Conservation (phyloP, 2,329 filamentous ascomycete genomes). For the Sclerotinia minor region DNA sequence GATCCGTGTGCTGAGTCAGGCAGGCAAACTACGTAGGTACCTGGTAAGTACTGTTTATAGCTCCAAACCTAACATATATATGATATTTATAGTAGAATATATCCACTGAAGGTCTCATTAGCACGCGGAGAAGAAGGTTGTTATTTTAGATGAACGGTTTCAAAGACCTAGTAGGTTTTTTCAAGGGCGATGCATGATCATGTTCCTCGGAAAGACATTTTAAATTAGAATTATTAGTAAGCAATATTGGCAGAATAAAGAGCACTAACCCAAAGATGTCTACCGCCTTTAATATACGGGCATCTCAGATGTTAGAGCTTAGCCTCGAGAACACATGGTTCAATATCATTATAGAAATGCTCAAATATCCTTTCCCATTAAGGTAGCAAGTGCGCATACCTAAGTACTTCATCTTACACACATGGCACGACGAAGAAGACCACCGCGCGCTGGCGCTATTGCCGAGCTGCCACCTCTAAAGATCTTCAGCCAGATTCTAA, state of each 20-base stretch:
- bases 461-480: constrained; percentile 66
- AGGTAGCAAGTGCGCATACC: constrained; percentile 20
- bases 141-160: not conserved
- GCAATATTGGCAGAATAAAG: not conserved
- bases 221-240: constrained; percentile 12
- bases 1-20: constrained; percentile 22
- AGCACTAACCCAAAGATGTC: not conserved
- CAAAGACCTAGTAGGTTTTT: not conserved
- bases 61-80: constrained; percentile 2
- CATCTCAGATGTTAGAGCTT: constrained; percentile 3
- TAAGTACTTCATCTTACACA: constrained; percentile 6
- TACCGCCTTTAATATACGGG: constrained; percentile 16
- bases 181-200: not conserved
- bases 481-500: constrained; percentile 65
- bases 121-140: not conserved
- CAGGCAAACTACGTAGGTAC: constrained; percentile 15
- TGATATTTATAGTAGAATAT: not conserved
- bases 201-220: not conserved
- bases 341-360: constrained; percentile 16
- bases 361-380: not conserved
- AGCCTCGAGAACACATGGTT: not conserved
- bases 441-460: constrained; percentile 64
- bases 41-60: constrained; percentile 8
- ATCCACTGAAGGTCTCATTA: not conserved
- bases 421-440: constrained; percentile 54